Conservation (phyloP, 495 filamentous ascomycete species). For the Daldinia caldariorum region DNA sequence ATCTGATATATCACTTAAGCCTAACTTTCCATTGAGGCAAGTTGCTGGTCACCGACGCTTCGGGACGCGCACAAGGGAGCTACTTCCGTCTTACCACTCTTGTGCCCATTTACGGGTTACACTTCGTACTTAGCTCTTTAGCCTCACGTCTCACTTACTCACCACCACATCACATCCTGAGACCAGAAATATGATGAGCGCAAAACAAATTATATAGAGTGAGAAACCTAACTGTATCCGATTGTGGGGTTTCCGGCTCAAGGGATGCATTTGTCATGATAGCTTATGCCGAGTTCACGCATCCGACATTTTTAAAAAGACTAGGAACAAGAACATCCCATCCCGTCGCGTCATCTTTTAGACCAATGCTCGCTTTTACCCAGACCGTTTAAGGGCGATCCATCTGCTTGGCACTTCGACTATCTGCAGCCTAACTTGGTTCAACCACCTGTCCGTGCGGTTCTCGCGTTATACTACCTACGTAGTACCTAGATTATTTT, state of each 20-base stretch:
- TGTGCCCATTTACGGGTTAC: conserved; percentile 30
- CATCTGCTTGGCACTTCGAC: conserved; percentile 37
- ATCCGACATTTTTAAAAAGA: conserved; percentile 28
- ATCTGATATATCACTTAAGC: conserved; percentile 37
- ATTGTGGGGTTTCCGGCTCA: conserved; percentile 20
- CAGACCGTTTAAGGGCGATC: conserved; percentile 19
- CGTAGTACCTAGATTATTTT: conserved; percentile 7
- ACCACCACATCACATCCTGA: conserved; percentile 22
- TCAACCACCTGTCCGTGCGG: conserved; percentile 22
- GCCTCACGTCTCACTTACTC: conserved; percentile 20
- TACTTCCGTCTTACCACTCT: conserved; percentile 38
- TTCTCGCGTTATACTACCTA: conserved; percentile 25
- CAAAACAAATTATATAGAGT: conserved; percentile 23
- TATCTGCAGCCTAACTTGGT: conserved; percentile 33
- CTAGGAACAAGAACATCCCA: conserved; percentile 16
- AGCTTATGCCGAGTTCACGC: conserved; percentile 26
- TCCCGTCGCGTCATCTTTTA: conserved; percentile 36
- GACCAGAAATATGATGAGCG: conserved; percentile 5
- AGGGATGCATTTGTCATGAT: conserved; percentile 19
- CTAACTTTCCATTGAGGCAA: conserved; percentile 20
- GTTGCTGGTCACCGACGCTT: conserved; percentile 37
- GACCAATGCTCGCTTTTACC: conserved; percentile 30
- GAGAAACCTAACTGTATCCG: conserved; percentile 25
- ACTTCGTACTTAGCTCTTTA: conserved; percentile 27
- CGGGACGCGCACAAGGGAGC: conserved; percentile 37